Conservation (phyloP, 176 grass and related monocot species). For the Avena sativa region DNA sequence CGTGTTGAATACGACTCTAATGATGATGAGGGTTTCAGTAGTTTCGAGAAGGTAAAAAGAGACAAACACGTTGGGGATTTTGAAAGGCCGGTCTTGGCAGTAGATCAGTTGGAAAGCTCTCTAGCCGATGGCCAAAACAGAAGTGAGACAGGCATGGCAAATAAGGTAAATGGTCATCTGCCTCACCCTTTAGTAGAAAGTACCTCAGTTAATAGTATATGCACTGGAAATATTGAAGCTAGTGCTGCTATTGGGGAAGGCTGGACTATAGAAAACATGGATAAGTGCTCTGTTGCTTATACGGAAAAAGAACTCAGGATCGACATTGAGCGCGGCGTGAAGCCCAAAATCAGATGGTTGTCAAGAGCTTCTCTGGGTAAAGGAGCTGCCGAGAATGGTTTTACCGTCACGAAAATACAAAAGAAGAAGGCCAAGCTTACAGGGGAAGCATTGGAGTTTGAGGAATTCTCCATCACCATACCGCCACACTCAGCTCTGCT, state of each 20-base stretch:
- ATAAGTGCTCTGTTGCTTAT: constrained; percentile 68
- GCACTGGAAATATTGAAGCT: constrained; percentile 34
- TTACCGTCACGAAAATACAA: constrained; percentile 69
- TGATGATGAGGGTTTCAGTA: not conserved
- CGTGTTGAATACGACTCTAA: not conserved
- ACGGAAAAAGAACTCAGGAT: constrained; percentile 62
- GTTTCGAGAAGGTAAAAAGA: not conserved
- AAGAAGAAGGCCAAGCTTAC: constrained; percentile 64
- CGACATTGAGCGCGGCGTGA: constrained; percentile 68
- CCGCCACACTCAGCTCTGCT: constrained; percentile 72
- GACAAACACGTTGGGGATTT: not conserved
- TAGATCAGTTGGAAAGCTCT: constrained; percentile 24
- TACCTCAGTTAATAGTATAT: constrained; percentile 3
- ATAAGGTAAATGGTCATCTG: constrained; percentile 13
- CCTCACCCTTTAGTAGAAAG: not conserved
- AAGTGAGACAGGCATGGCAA: not conserved
- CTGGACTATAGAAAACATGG: constrained; percentile 48
- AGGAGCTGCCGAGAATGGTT: constrained; percentile 65
- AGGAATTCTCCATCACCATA: constrained; percentile 76
- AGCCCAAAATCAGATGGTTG: constrained; percentile 81
- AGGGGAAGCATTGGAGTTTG: constrained; percentile 52
- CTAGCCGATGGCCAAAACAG: not conserved
- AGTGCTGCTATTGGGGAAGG: constrained; percentile 18
- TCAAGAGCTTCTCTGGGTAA: constrained; percentile 56
- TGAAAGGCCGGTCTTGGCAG: not conserved